These are phyloP conservation scores for Gillenia trifoliata DNA, from an alignment of 306 rosid species.

Conservation along the genomic window DNA sequence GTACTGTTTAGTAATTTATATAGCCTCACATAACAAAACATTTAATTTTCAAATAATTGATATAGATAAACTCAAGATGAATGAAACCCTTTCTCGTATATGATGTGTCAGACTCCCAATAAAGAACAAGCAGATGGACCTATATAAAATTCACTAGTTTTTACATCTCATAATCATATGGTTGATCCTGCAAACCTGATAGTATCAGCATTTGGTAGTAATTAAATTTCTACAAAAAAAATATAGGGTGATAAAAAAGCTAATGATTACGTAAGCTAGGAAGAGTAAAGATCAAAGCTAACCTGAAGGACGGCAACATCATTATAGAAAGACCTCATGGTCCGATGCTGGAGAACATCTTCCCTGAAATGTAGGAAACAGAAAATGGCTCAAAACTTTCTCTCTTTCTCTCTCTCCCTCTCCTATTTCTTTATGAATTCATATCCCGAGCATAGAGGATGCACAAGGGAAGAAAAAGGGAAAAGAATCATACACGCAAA, in stretches of 20 bases:
- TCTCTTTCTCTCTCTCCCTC: background rate
- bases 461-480: slow-evolving; percentile 1
- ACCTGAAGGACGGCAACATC: slow-evolving; percentile 87
- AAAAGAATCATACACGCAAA: background rate
- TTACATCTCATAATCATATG: background rate
- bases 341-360: slow-evolving; percentile 55
- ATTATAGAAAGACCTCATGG: slow-evolving; percentile 72
- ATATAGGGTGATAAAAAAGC: background rate
- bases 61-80: background rate
- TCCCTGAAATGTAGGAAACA: slow-evolving; percentile 56
- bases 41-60: background rate
- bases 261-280: background rate
- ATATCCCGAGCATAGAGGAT: slow-evolving; percentile 7
- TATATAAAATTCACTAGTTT: background rate
- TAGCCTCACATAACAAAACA: background rate
- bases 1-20: background rate
- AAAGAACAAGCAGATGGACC: background rate
- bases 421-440: background rate
- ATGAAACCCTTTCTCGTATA: background rate
- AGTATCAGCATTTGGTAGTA: background rate
- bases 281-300: slow-evolving; percentile 18
- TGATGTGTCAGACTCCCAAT: background rate
- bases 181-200: background rate
- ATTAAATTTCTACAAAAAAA: background rate
- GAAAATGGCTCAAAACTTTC: slow-evolving; percentile 2